Evolutionary conservation across 345 rosid genomes (phyloP), one percentile per base, ranked within the genome.

Genomic region (Salix udensis): DNA sequence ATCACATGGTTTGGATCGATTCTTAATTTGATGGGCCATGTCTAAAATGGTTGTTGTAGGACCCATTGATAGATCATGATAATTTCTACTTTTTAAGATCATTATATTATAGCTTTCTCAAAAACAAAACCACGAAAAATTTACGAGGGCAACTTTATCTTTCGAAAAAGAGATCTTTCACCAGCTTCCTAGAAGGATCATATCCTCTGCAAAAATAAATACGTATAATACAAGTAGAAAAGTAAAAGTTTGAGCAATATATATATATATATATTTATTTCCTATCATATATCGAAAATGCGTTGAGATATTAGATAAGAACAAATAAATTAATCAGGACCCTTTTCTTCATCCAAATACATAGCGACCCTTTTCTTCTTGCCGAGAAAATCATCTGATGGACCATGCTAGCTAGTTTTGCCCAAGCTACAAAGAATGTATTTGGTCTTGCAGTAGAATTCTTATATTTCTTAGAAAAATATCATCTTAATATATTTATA

Each of bases 101-200:
- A 67, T 64, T 74, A 8, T 24, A 30, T 78, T 24, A 30, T 78
- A 19, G 13, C 68, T 79, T 79, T 78, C 69, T 12, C 37, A 58
- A 58, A 39, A 77, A 71, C 31, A 72, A 36, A 64, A 64, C 19
- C 64, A 28, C 50, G 9, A 26, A 69, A 21, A 52, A 12, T 34
- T 68, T 48, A 31, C 52, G 23, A 11, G 19, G 34, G 11, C 62
- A 24, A 67, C 74, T 81, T 84, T 79, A 50, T 72, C 80, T 81
- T 82, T 77, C 55, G 13, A 40, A 78, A 81, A 79, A 81, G 80
- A 80, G 72, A 68, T 67, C 87, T 83, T 83, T 81, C 84, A 76
- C 81, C 86, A 70, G 68, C 82, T 77, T 83, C 86, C 82, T 42
- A 81, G 82, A 87, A 72, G 85, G 84, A 75, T 87, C 84, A 76